phyloP scores from a whole-genome alignment of 23 red algal genomes.

The Gracilaria gracilis region DNA sequence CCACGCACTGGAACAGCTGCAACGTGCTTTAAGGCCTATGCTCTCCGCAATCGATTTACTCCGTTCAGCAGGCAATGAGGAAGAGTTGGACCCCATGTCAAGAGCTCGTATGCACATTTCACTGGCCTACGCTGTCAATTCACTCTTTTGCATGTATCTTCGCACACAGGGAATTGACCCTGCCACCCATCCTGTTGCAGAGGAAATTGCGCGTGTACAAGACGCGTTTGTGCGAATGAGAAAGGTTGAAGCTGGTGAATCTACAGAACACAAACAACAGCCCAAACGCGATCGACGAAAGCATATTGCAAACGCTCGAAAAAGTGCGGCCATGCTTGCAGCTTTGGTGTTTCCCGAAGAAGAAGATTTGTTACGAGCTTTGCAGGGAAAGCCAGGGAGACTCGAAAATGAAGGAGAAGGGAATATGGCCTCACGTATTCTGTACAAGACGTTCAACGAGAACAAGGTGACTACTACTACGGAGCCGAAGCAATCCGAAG shows the following conservation, averaged over 20 bases:
- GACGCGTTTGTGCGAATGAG: conserved; percentile 71
- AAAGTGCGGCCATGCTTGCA: conserved; percentile 36
- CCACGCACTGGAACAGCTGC: conserved; percentile 31
- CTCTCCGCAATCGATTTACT: conserved; percentile 49
- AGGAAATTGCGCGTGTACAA: conserved; percentile 71
- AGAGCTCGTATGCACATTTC: conserved; percentile 57
- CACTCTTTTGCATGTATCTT: conserved; percentile 76
- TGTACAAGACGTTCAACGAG: not conserved
- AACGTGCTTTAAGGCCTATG: conserved; percentile 34
- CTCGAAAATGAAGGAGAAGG: conserved; percentile 2
- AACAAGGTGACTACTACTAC: not conserved
- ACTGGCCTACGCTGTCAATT: conserved; percentile 60
- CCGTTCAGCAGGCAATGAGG: conserved; percentile 34
- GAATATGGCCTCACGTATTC: not conserved
- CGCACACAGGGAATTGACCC: conserved; percentile 72
- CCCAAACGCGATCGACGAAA: conserved; percentile 42
- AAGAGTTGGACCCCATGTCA: conserved; percentile 55
- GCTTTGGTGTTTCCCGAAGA: conserved; percentile 62
- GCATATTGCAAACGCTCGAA: conserved; percentile 46
- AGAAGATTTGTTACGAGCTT: conserved; percentile 36
- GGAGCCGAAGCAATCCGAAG: not conserved
- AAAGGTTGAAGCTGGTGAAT: conserved; percentile 58
- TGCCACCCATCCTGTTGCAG: conserved; percentile 46
- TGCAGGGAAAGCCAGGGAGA: conserved; percentile 23
- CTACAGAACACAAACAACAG: conserved; percentile 19